Base-by-base conservation (phyloP, 2,329 filamentous ascomycete species). In the Xylariaceae sp. region DNA sequence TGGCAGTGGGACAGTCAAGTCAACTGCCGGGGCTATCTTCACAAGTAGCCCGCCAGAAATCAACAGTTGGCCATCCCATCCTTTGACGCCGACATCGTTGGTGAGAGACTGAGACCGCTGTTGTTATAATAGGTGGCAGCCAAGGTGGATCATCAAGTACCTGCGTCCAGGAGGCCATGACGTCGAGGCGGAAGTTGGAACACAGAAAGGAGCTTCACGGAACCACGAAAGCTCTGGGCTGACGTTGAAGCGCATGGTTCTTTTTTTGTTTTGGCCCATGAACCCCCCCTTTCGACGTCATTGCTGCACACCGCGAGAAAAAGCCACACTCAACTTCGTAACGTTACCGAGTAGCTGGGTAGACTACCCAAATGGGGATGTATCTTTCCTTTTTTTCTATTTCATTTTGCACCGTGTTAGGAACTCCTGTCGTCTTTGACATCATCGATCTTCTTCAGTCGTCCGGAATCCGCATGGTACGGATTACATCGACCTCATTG, bases 201-300 rank as follows among this genome's bases (percentile, higher is more conserved):
- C 23, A 30, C 23, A 77, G 58, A 75, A 75, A 8, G 75, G 71
- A 0, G 81, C 73, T 34, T 68, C 60, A 42, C 71, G 70, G 23
- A 30, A 30, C 23, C 23, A 30, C 23, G 23, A 30, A 30, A 30
- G 23, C 23, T 30, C 45, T 2, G 72, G 64, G 17, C 74, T 73
- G 30, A 85, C 81, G 3, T 78, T 70, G 69, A 85, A 82, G 48
- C 75, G 75, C 77, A 82, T 80, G 4, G 82, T 11, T 13, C 13
- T 45, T 13, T 45, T 42, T 42, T 42, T 13, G 37, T 42, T 74
- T 58, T 78, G 75, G 68, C 81, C 23, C 23, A 30, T 30, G 23
- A 30, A 30, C 74, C 2, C 79, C 79, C 85, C 60, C 78, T 76
- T 1, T 73, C 70, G 67, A 77, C 85, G 64, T 83, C 81, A 13